Evolutionary conservation across 805 yeast species (phyloP), one percentile per base, ranked within the genome.

Genomic region (Metschnikowia rubicola): DNA sequence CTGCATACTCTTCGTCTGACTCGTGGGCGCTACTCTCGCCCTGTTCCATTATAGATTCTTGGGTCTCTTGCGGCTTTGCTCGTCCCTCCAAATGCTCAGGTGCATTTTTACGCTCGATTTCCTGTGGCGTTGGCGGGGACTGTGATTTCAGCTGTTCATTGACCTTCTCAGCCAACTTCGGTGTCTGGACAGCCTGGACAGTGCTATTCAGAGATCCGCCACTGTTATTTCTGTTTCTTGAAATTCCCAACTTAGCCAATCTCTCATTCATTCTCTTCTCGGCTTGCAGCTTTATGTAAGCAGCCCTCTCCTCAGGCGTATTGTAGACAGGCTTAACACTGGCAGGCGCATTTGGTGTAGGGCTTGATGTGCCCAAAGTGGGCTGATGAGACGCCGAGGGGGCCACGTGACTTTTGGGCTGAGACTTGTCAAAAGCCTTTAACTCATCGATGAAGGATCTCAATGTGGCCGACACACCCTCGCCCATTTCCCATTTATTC

Each of bases 261-360:
- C 89, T 75, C 58, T 87, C 96, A 51, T 82, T 83, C 97, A 90
- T 89, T 65, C 87, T 79, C 65, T 71, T 70, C 58, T 83, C 82
- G 1, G 78, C 78, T 59, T 87, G 92, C 13, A 89, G 92, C 63
- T 88, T 89, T 44, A 88, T 81, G 58, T 80, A 78, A n/a, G 88
- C 85, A 5, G 94, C 79, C 50, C 95, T 74, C 39, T 86, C 91
- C 48, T 80, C 86, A 1, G 86, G 75, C 10, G 80, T 69, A 30
- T 63, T 71, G 60, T 65, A 71, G 21, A 56, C 54, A 13, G 65
- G 50, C 26, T 57, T 56, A 10, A 62, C 56, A 15, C 17, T 15
- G 17, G 17, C 17, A 15, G 17, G 17, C 17, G 17, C 17, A 17
- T 54, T 56, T 10, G 65, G 42, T 34, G 37, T 34, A 8, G 37